Percentiles rank a stretch among this genome's conserved stretches.
Evolutionary conservation across 2,329 filamentous ascomycete species (phyloP).

Genomic region (Dryadomyces quercus-mongolicae): DNA sequence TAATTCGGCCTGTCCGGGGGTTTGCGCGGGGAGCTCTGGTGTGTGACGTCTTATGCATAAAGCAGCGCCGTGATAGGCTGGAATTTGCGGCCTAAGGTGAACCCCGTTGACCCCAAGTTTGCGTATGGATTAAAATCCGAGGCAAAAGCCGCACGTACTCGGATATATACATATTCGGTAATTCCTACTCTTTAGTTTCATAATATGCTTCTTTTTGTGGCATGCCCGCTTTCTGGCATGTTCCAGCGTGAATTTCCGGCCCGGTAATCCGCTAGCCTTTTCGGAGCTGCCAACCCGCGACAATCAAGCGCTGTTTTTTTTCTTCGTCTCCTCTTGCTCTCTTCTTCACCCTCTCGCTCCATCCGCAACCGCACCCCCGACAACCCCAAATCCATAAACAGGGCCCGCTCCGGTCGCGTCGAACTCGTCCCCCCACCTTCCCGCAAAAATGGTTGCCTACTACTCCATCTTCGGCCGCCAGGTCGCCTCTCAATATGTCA

Average conservation of each 20-base stretch:
- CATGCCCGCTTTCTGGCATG: no score
- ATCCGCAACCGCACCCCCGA: background rate
- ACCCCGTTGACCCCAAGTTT: no score
- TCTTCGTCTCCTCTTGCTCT: background rate
- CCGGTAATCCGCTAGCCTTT: conserved; percentile 3
- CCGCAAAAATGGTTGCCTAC: conserved; percentile 29
- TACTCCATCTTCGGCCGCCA: conserved; percentile 48
- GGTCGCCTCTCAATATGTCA: conserved; percentile 49
- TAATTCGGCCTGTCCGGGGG: background rate
- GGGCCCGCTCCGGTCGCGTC: background rate
- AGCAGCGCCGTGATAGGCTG: background rate
- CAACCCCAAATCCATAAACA: background rate
- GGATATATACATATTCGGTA: background rate
- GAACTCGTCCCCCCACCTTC: conserved; percentile 13
- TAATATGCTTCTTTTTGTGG: background rate
- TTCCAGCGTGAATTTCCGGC: conserved; percentile 4
- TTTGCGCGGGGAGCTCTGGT: background rate
- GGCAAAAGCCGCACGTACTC: background rate
- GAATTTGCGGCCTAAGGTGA: no score
- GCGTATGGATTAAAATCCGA: background rate
- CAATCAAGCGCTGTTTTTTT: conserved; percentile 7
- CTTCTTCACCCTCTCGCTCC: background rate
- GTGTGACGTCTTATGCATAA: background rate
- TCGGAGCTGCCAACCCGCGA: conserved; percentile 1
- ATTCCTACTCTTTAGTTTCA: no score